Evolutionary conservation across 116 monocot species (phyloP).

Genomic region (Dioscorea cayenensis): DNA sequence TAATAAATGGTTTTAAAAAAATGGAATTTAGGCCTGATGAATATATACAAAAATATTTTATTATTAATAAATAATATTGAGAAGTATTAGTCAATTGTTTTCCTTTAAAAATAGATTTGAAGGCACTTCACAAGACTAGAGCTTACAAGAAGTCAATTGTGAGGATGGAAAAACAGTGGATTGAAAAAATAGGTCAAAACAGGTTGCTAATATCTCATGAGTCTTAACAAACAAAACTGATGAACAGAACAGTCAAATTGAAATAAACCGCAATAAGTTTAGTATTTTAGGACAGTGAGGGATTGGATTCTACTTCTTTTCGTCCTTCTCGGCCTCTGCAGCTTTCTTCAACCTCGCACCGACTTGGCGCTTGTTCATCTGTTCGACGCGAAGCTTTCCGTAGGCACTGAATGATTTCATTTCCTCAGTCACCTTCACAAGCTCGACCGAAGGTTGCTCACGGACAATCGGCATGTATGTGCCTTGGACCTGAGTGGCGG

Average conservation of each 20-base stretch:
- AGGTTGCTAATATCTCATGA: background rate
- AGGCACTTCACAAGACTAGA: too few relatives aligned
- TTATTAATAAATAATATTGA: too few relatives aligned
- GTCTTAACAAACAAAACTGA: background rate
- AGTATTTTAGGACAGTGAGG: background rate
- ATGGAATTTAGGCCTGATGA: too few relatives aligned
- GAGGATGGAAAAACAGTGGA: background rate
- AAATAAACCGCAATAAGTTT: background rate
- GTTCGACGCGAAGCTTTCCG: constrained; percentile 26
- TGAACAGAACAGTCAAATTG: background rate
- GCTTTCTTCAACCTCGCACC: constrained; percentile 45
- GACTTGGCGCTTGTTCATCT: constrained; percentile 35
- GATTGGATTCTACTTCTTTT: constrained; percentile 21
- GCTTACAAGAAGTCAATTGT: too few relatives aligned
- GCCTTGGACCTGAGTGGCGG: constrained; percentile 38
- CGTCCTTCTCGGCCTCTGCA: constrained; percentile 45
- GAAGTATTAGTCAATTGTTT: too few relatives aligned
- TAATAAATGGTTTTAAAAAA: too few relatives aligned
- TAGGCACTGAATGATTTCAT: constrained; percentile 43
- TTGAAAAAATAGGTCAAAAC: background rate
- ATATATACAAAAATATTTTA: too few relatives aligned
- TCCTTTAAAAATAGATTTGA: too few relatives aligned
- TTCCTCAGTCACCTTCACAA: constrained; percentile 41
- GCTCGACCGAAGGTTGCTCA: constrained; percentile 24
- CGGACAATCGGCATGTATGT: constrained; percentile 30